Percentiles rank a stretch among this genome's conserved stretches.
Conservation (phyloP, 2,329 filamentous ascomycete genomes). For the Orbilia blumenaviensis region DNA sequence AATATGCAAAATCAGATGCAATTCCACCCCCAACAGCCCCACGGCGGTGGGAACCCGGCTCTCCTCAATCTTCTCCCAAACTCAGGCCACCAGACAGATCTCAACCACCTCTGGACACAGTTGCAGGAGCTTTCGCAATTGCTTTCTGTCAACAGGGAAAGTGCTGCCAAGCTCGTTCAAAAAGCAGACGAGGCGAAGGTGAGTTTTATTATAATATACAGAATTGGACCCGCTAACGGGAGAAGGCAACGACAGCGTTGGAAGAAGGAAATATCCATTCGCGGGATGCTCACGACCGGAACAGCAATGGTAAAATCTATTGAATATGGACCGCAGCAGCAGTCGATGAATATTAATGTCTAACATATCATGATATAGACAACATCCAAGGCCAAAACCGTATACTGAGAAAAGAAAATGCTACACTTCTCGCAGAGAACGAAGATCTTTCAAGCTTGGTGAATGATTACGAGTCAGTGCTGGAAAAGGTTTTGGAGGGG, state of each 20-base stretch:
- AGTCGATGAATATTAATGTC: background rate
- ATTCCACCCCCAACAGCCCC: constrained; percentile 32
- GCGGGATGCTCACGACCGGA: background rate
- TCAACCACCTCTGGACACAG: constrained; percentile 58
- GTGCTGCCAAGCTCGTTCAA: constrained; percentile 55
- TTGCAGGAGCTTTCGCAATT: constrained; percentile 57
- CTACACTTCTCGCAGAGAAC: constrained; percentile 56
- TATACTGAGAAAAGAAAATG: constrained; percentile 56
- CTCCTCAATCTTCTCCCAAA: constrained; percentile 46
- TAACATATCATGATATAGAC: background rate
- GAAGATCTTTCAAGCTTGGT: constrained; percentile 57
- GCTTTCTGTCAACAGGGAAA: constrained; percentile 57
- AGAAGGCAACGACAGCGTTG: background rate
- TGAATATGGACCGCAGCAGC: background rate
- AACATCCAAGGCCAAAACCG: constrained; percentile 55
- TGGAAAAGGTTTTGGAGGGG: constrained; percentile 58
- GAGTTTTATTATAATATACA: constrained; percentile 14
- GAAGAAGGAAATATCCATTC: background rate
- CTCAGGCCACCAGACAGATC: constrained; percentile 57
- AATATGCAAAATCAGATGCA: constrained; percentile 46
- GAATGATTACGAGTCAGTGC: constrained; percentile 57
- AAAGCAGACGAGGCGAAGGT: constrained; percentile 57
- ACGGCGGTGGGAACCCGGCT: constrained; percentile 33
- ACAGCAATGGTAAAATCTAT: background rate
- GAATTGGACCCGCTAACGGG: background rate